Evolutionary conservation across 2,329 filamentous ascomycete species (phyloP).

Genomic region (Diaporthe sp.): DNA sequence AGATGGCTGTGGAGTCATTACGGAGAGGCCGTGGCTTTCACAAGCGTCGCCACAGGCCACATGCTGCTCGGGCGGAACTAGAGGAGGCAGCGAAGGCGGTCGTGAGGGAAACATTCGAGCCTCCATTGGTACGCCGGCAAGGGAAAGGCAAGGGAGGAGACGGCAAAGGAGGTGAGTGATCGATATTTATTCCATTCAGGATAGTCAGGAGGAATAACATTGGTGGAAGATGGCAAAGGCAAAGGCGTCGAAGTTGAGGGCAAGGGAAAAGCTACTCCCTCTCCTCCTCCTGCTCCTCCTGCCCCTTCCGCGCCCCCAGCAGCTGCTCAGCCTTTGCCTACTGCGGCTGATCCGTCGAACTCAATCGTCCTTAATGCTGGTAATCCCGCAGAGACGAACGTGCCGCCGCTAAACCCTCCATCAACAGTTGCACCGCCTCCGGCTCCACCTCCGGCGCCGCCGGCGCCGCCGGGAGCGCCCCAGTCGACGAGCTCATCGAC

Average conservation of each 20-base stretch:
- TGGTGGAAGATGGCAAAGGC: slow-evolving; percentile 15
- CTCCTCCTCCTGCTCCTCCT: not conserved
- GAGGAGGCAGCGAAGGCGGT: not conserved
- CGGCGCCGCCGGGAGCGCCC: not conserved
- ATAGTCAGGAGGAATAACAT: slow-evolving; percentile 19
- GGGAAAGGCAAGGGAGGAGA: slow-evolving; percentile 10
- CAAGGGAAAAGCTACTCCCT: not conserved
- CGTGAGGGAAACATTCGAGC: not conserved
- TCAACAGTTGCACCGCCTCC: slow-evolving; percentile 25
- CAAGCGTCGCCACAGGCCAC: slow-evolving; percentile 25
- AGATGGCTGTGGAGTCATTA: slow-evolving; percentile 9
- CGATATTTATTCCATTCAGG: slow-evolving; percentile 10
- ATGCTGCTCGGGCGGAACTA: not conserved
- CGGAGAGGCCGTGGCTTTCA: slow-evolving; percentile 22
- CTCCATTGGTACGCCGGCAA: slow-evolving; percentile 11
- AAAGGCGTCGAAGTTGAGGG: not conserved
- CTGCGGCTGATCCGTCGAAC: slow-evolving; percentile 7
- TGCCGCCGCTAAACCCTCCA: slow-evolving; percentile 26
- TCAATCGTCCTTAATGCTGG: slow-evolving; percentile 14
- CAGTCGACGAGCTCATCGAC: not conserved
- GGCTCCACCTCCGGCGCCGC: not conserved
- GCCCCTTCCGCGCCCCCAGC: not conserved
- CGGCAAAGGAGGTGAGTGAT: slow-evolving; percentile 28
- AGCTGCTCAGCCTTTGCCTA: slow-evolving; percentile 7
- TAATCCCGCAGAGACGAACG: slow-evolving; percentile 4